These are phyloP conservation scores for Kokia cookei DNA, from an alignment of 441 rosid genomes.

Conservation along the genomic window DNA sequence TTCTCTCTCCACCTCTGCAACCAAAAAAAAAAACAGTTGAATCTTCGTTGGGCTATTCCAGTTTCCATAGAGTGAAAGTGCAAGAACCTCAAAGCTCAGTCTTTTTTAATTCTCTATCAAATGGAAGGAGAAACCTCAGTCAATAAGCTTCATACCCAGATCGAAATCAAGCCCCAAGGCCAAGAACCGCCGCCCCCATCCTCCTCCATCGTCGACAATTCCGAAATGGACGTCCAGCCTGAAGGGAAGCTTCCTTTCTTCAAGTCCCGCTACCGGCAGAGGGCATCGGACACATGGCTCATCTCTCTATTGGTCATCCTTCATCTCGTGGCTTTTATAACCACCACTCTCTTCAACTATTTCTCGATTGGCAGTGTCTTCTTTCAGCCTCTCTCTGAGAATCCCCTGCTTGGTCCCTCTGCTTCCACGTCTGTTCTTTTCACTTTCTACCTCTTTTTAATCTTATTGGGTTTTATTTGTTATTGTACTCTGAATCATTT, in stretches of 20 bases:
- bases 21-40: neutral
- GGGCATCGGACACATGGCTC: slow-evolving; percentile 69
- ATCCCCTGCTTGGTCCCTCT: slow-evolving; percentile 82
- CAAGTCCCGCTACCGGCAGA: slow-evolving; percentile 45
- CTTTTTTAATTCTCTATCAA: neutral
- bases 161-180: slow-evolving; percentile 19
- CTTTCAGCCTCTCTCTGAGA: slow-evolving; percentile 81
- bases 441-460: neutral
- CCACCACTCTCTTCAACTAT: slow-evolving; percentile 62
- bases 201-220: slow-evolving; percentile 2
- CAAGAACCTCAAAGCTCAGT: neutral
- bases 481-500: neutral
- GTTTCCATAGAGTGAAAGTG: neutral
- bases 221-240: neutral
- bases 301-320: slow-evolving; percentile 66
- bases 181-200: neutral
- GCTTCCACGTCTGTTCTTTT: slow-evolving; percentile 57
- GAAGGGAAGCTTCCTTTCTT: slow-evolving; percentile 52
- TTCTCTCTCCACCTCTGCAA: neutral
- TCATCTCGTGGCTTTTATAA: slow-evolving; percentile 58
- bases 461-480: neutral
- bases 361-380: slow-evolving; percentile 52
- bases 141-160: slow-evolving; percentile 7
- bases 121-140: slow-evolving; percentile 7
- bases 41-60: neutral